A percentile compares a stretch with the other conserved stretches of the same genome.
Evolutionary conservation across 768 basidiomycete genomes (phyloP).

Genomic region (Macrocybe gigantea): DNA sequence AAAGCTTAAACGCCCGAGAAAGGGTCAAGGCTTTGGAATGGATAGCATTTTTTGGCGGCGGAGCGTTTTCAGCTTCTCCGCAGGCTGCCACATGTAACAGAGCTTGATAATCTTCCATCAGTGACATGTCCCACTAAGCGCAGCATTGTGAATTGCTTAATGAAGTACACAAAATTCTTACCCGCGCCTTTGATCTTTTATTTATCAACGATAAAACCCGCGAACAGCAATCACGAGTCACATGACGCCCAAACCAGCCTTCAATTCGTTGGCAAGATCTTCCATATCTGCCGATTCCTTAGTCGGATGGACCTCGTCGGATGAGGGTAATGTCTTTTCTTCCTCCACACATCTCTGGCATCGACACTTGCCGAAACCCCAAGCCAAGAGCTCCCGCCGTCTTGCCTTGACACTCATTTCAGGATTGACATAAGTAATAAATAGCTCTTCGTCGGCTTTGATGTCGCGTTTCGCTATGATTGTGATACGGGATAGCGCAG

Average conservation of each 20-base stretch:
- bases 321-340: background rate
- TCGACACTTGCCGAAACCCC: conserved; percentile 70
- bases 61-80: no score
- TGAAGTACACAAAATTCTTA: no score
- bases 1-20: no score
- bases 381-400: conserved; percentile 49
- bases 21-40: no score
- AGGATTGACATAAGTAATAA: conserved; percentile 78
- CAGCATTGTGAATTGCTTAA: no score
- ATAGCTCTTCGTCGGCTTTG: conserved; percentile 64
- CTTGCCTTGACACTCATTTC: conserved; percentile 40
- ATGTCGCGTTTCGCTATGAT: conserved; percentile 65
- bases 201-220: no score
- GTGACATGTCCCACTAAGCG: no score
- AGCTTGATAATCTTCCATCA: no score
- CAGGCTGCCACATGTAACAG: no score
- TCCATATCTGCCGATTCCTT: conserved; percentile 20
- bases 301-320: no score
- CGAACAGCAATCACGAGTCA: conserved; percentile 6
- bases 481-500: conserved; percentile 68
- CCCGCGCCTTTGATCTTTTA: no score
- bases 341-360: conserved; percentile 70
- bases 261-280: conserved; percentile 55
- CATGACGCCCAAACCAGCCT: conserved; percentile 57
- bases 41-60: no score